These are phyloP conservation scores for Scedosporium apiospermum DNA, from an alignment of 2,329 filamentous ascomycete species.

Conservation along the genomic window DNA sequence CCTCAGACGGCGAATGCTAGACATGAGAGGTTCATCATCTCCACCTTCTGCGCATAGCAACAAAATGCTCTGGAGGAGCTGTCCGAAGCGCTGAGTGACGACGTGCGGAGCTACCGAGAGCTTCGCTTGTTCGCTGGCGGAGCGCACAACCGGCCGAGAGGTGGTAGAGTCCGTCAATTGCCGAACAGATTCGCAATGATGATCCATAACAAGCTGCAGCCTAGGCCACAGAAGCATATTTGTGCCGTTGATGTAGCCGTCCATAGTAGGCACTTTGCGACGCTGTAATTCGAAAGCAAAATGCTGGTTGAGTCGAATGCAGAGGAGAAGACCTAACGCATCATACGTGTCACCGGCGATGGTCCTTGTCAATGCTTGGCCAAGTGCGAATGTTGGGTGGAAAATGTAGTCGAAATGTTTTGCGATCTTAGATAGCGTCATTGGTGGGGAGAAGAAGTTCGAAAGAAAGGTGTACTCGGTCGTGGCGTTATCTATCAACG, in stretches of 20 bases:
- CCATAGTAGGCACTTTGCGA: conserved; percentile 78
- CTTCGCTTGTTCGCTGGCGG: conserved; percentile 37
- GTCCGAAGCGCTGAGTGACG: conserved; percentile 89
- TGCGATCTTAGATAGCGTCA: conserved; percentile 68
- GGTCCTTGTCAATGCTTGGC: conserved; percentile 64
- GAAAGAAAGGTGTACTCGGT: conserved; percentile 93
- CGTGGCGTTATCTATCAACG: conserved; percentile 85
- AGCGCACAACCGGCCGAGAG: conserved; percentile 21
- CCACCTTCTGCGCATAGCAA: conserved; percentile 79
- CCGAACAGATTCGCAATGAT: conserved; percentile 80
- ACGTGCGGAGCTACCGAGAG: conserved; percentile 79
- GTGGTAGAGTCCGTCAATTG: conserved; percentile 45
- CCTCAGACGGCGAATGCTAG: conserved; percentile 67
- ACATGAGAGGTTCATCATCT: conserved; percentile 85
- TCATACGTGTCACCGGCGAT: conserved; percentile 73
- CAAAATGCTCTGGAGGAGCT: conserved; percentile 79
- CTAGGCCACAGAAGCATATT: conserved; percentile 96
- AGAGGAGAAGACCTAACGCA: conserved; percentile 78
- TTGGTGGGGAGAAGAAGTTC: conserved; percentile 73
- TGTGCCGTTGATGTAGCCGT: conserved; percentile 87
- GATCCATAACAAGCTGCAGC: conserved; percentile 88
- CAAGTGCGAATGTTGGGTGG: conserved; percentile 78
- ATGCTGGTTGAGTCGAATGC: conserved; percentile 86
- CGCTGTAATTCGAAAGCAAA: conserved; percentile 90
- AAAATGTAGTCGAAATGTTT: conserved; percentile 83